A percentile compares a stretch with the other conserved stretches of the same genome.
phyloP scores from a whole-genome alignment of 768 basidiomycete species.

The Kwoniella europaea region DNA sequence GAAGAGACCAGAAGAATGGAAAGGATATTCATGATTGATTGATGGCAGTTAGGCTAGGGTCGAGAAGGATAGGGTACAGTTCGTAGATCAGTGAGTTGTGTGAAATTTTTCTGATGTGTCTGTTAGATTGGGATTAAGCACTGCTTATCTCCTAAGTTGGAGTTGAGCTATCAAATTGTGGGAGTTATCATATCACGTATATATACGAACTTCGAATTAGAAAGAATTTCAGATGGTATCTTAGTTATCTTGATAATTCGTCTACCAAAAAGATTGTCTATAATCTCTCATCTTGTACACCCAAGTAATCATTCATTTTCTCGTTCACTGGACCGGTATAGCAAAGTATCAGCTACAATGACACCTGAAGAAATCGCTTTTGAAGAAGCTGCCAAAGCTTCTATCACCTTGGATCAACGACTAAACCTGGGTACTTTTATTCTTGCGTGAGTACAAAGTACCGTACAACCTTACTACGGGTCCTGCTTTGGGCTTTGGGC shows the following conservation, averaged over 20 bases:
- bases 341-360: neutral
- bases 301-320: neutral
- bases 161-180: too few relatives aligned
- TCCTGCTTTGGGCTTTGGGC: too few relatives aligned
- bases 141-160: too few relatives aligned
- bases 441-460: constrained; percentile 13
- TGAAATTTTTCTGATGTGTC: neutral
- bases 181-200: too few relatives aligned
- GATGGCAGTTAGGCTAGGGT: neutral
- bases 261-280: too few relatives aligned
- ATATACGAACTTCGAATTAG: too few relatives aligned
- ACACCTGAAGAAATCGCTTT: constrained; percentile 2
- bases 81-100: neutral
- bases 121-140: too few relatives aligned
- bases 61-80: neutral
- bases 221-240: too few relatives aligned
- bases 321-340: neutral
- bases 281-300: too few relatives aligned
- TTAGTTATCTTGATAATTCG: too few relatives aligned
- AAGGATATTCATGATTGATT: neutral
- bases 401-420: constrained; percentile 4
- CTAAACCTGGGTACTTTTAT: constrained; percentile 14
- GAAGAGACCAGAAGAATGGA: neutral
- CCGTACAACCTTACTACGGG: too few relatives aligned
- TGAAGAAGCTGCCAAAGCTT: constrained; percentile 7